A percentile compares a stretch with the other conserved stretches of the same genome.
Conservation (phyloP, 768 basidiomycete species). For the Collybia sp. region DNA sequence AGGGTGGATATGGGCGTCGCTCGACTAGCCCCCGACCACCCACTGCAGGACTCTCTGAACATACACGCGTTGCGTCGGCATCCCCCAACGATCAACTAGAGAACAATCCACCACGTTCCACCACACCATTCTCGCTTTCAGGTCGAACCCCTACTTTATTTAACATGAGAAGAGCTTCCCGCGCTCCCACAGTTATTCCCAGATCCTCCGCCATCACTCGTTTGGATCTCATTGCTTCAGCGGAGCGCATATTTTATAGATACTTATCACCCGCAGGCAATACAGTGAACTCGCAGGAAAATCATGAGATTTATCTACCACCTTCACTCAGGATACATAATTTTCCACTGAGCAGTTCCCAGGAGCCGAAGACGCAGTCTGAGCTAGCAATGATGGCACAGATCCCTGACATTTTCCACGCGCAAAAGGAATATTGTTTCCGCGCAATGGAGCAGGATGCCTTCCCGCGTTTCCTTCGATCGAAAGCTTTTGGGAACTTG, state of each 20-base stretch:
- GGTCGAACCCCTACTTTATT: conserved; percentile 76
- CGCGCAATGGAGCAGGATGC: conserved; percentile 95
- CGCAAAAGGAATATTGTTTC: conserved; percentile 97
- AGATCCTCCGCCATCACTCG: conserved; percentile 89
- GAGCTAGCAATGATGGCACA: conserved; percentile 81
- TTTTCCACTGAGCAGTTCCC: conserved; percentile 77
- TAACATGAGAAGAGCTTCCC: conserved; percentile 71
- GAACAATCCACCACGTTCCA: conserved; percentile 53
- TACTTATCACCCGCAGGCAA: conserved; percentile 85
- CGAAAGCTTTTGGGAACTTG: conserved; percentile 97
- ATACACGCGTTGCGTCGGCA: conserved; percentile 38
- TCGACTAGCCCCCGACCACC: conserved; percentile 58
- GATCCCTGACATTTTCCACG: conserved; percentile 94
- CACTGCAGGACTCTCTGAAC: conserved; percentile 36
- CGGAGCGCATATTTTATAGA: conserved; percentile 93
- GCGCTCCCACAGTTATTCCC: conserved; percentile 92
- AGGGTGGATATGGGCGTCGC: conserved; percentile 38
- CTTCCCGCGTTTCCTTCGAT: conserved; percentile 89
- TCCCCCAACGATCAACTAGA: conserved; percentile 29
- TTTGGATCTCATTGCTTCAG: conserved; percentile 84
- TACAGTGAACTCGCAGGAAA: conserved; percentile 74
- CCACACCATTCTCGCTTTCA: conserved; percentile 76
- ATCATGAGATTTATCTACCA: conserved; percentile 97
- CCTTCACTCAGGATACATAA: conserved; percentile 86
- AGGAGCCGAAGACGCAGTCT: conserved; percentile 63